Base-by-base conservation (phyloP, 129 eudicot genomes). In the Heracleum sosnowskyi region DNA sequence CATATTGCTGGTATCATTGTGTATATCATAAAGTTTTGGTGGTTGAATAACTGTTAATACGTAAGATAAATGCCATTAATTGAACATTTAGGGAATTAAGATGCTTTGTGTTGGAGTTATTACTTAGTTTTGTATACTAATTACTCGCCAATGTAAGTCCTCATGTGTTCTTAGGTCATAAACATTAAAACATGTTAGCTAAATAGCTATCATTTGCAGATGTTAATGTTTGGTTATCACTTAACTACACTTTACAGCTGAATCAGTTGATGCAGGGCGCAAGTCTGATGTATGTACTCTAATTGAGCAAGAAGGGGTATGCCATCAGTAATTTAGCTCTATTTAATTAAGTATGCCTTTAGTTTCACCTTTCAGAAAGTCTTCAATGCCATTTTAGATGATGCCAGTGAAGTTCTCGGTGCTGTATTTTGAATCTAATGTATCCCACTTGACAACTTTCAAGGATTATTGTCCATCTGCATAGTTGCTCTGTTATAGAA, bases 231-330 rank as follows among this genome's bases (percentile, higher is more conserved):
- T n/a, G 70, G 22, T 13, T 47, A 64, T 64, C 17, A 26, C 81
- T 78, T 88, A 62, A 83, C 86, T 72, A 12, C 66, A 15, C 24
- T 46, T 29, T 83, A 36, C 82, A 86, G 93, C 90, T 45, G 89
- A 86, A 80, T 62, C 83, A 47, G 69, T 82, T 73, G 88, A 84
- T 70, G 83, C 91, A 42, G 81, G 75, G 16, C 42, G 81, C 80
- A 84, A 81, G 70, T 71, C 93, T 69, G 87, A 84, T 63, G 5
- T 81, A 17, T 72, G 80, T 31, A 51, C 79, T 39, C 39, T 77
- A 55, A 79, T 83, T 24, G 86, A 81, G 70, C 85, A 81, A 76
- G 88, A 78, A 69, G 39, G 62, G 91, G 97, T 87, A 57, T 31
- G 92, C 69, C 5, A n/a, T n/a, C n/a, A n/a, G n/a, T n/a, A n/a